Conservation (phyloP, 73 alveolate species). For the Urostyla sp. region DNA sequence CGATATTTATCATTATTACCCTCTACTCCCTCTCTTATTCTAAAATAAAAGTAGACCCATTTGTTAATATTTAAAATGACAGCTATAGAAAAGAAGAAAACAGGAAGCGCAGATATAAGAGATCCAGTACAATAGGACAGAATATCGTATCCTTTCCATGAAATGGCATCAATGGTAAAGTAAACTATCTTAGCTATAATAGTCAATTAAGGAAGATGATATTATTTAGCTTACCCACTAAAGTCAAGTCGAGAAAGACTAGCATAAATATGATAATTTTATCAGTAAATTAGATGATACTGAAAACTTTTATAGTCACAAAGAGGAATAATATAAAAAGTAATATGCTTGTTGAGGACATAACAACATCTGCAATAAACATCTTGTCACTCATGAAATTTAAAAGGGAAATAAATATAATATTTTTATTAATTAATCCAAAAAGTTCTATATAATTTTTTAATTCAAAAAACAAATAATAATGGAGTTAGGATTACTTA, state of each 20-base stretch:
- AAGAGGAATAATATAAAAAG: background rate
- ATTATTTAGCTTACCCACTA: constrained; percentile 2
- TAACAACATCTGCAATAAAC: background rate
- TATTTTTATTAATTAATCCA: too few species aligned
- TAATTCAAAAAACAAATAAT: too few species aligned
- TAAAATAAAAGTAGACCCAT: constrained; percentile 29
- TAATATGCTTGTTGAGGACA: background rate
- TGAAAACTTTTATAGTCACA: background rate
- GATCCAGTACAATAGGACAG: background rate
- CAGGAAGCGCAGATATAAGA: constrained; percentile 18
- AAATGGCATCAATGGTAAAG: background rate
- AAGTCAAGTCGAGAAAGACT: constrained; percentile 16
- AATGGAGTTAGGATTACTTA: too few species aligned
- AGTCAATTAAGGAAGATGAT: background rate
- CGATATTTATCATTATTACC: background rate
- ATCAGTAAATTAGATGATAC: background rate
- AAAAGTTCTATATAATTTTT: too few species aligned
- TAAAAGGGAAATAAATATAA: too few species aligned
- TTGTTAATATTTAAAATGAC: constrained; percentile 25
- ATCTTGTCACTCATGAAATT: too few species aligned
- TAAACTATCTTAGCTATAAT: background rate
- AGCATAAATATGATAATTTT: constrained; percentile 19
- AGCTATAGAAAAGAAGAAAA: constrained; percentile 2
- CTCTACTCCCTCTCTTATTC: constrained; percentile 7
- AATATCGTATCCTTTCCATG: background rate